Percentiles rank a stretch among this genome's conserved stretches.
Conservation (phyloP, 176 grass and related monocot genomes). For the Tillandsia leiboldiana region DNA sequence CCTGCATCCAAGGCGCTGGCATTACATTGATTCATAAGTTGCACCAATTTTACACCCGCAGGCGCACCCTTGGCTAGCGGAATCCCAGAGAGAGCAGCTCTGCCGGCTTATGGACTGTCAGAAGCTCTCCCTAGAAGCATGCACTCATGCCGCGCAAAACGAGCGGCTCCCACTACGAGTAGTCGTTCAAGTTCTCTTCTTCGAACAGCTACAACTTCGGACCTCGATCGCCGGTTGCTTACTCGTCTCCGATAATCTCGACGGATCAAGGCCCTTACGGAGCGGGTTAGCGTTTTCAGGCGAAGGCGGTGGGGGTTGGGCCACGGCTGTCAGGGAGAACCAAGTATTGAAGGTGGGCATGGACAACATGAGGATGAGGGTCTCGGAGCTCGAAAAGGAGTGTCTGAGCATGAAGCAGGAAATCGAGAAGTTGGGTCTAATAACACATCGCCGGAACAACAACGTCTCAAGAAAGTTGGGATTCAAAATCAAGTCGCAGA, state of each 20-base stretch:
- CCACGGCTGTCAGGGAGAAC: slow-evolving; percentile 66
- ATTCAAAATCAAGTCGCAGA: slow-evolving; percentile 64
- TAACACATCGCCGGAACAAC: slow-evolving; percentile 10
- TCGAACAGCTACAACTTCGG: slow-evolving; percentile 80
- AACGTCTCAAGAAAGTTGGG: slow-evolving; percentile 41
- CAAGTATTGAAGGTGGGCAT: slow-evolving; percentile 77
- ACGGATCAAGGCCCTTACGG: slow-evolving; percentile 44
- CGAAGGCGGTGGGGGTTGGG: slow-evolving; percentile 45
- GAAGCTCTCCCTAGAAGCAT: slow-evolving; percentile 83
- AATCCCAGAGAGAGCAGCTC: slow-evolving; percentile 60
- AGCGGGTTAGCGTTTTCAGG: slow-evolving; percentile 47
- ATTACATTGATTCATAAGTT: background rate
- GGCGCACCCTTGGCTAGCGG: slow-evolving; percentile 78
- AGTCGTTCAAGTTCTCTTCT: slow-evolving; percentile 83
- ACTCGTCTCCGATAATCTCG: slow-evolving; percentile 70
- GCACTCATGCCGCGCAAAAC: slow-evolving; percentile 85
- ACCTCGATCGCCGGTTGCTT: slow-evolving; percentile 87
- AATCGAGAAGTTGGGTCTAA: slow-evolving; percentile 62
- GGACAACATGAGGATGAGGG: slow-evolving; percentile 69
- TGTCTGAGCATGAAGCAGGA: slow-evolving; percentile 75
- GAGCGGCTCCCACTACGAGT: slow-evolving; percentile 67
- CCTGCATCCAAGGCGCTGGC: no score
- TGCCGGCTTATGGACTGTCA: slow-evolving; percentile 85
- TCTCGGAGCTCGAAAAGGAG: slow-evolving; percentile 75
- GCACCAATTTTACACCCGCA: slow-evolving; percentile 14